A percentile compares a stretch with the other conserved stretches of the same genome.
phyloP scores from a whole-genome alignment of 2,329 filamentous ascomycete genomes.

The Apiospora saccharicola region DNA sequence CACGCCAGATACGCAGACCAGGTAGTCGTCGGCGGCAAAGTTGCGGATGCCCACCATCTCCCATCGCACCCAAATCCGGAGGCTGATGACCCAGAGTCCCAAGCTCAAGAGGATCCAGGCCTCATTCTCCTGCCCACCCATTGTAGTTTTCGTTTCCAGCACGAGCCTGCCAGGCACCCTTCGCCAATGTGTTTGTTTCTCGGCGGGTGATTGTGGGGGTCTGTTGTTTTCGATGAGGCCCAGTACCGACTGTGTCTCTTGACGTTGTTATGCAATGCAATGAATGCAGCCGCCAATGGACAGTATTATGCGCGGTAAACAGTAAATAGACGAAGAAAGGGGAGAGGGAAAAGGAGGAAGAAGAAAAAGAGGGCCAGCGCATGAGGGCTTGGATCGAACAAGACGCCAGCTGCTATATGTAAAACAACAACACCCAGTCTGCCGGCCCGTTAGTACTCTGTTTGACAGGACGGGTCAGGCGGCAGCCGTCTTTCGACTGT shows the following conservation, averaged over 20 bases:
- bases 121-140: neutral
- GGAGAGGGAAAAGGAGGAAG: neutral
- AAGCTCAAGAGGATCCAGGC: constrained; percentile 26
- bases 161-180: neutral
- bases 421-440: neutral
- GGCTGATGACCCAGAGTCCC: constrained; percentile 30
- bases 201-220: neutral
- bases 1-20: constrained; percentile 35
- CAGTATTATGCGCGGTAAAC: neutral
- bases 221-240: neutral
- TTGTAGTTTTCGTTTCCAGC: neutral
- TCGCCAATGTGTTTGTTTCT: neutral
- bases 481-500: neutral
- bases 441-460: neutral
- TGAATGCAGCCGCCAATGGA: neutral
- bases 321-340: neutral
- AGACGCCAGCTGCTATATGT: neutral
- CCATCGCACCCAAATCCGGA: constrained; percentile 34
- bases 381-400: neutral
- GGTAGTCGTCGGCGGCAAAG: constrained; percentile 36
- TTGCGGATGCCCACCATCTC: constrained; percentile 30
- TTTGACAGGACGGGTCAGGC: neutral
- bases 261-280: neutral
- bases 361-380: neutral
- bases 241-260: neutral